phyloP scores from a whole-genome alignment of 768 basidiomycete species.

The Dioszegia aurantiaca region DNA sequence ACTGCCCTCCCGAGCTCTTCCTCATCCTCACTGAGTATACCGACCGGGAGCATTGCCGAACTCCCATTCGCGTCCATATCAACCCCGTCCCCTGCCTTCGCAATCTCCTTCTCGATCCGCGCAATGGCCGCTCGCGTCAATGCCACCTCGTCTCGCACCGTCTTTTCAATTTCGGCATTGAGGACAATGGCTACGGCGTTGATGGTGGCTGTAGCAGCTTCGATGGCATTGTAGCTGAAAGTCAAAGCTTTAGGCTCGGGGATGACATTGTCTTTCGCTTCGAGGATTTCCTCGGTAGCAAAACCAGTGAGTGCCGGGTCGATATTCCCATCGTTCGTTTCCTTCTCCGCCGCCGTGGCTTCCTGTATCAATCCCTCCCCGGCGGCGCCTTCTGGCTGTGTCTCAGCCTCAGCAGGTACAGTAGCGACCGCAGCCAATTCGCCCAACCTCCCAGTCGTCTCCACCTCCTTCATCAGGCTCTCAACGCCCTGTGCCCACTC shows the following conservation, averaged over 20 bases:
- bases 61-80: background rate
- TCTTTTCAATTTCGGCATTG: conserved; percentile 39
- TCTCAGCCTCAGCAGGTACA: conserved; percentile 15
- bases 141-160: conserved; percentile 38
- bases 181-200: conserved; percentile 31
- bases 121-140: conserved; percentile 33
- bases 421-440: conserved; percentile 42
- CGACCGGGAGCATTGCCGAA: conserved; percentile 12
- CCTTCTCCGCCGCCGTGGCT: background rate
- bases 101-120: conserved; percentile 23
- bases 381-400: conserved; percentile 3
- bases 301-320: background rate
- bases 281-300: background rate
- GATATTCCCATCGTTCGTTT: background rate
- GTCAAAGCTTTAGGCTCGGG: background rate
- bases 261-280: background rate
- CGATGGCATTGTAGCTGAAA: conserved; percentile 6
- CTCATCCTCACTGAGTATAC: conserved; percentile 8
- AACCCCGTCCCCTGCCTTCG: conserved; percentile 14
- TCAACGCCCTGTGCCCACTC: conserved; percentile 39
- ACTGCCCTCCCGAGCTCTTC: background rate
- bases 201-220: conserved; percentile 18
- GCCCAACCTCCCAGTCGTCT: conserved; percentile 32
- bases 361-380: background rate
- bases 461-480: conserved; percentile 31